Conservation (phyloP, 2,329 filamentous ascomycete species). For the Chrysoporthe puriensis region DNA sequence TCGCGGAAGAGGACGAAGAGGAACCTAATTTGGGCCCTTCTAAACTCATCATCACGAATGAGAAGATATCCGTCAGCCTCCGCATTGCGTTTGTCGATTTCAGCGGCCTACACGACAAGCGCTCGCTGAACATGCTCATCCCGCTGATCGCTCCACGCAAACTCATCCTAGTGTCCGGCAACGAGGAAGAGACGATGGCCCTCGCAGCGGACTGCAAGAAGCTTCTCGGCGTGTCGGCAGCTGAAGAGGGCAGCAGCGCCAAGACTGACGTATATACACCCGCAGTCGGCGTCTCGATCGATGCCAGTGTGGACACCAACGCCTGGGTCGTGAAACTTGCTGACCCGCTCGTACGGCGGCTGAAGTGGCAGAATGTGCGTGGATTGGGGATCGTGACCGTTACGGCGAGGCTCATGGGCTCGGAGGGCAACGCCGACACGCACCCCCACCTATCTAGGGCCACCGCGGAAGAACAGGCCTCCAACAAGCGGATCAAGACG, state of each 20-base stretch:
- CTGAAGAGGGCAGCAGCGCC: constrained; percentile 42
- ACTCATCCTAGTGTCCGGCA: constrained; percentile 87
- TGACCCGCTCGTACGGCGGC: constrained; percentile 78
- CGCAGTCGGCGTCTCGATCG: constrained; percentile 69
- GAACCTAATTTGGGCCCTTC: constrained; percentile 65
- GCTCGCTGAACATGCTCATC: constrained; percentile 91
- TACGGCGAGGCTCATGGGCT: constrained; percentile 66
- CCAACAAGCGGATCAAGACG: constrained; percentile 55
- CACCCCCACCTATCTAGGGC: constrained; percentile 35
- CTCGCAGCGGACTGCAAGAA: constrained; percentile 81
- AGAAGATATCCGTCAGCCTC: constrained; percentile 69
- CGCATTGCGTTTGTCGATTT: constrained; percentile 90
- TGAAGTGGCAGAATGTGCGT: constrained; percentile 94
- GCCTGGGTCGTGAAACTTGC: constrained; percentile 95
- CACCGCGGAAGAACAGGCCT: constrained; percentile 49
- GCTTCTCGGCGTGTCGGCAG: constrained; percentile 53
- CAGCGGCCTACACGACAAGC: constrained; percentile 87
- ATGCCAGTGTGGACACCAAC: constrained; percentile 96
- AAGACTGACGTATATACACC: constrained; percentile 82
- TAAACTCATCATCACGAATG: constrained; percentile 69
- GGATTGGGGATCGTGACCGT: constrained; percentile 91
- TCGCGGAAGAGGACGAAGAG: constrained; percentile 59
- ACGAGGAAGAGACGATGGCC: constrained; percentile 73
- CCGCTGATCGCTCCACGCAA: constrained; percentile 93
- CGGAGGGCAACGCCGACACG: constrained; percentile 46